A percentile compares a stretch with the other conserved stretches of the same genome.
These are phyloP conservation scores for Oryza officinalis DNA, from an alignment of 176 grass and related monocot genomes.

Conservation along the genomic window DNA sequence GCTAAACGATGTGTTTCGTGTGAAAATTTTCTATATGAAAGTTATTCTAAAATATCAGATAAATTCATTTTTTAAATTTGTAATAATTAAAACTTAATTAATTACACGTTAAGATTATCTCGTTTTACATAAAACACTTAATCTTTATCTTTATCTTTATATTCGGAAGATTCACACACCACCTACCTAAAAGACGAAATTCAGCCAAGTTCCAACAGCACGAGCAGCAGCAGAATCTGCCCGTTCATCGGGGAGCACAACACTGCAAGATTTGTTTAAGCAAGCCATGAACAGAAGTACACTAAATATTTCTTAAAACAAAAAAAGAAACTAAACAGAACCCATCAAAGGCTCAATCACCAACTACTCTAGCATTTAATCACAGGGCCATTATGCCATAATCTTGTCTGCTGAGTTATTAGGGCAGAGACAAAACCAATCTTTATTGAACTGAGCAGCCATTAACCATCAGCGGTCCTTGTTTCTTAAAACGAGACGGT, in stretches of 20 bases:
- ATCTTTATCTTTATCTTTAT: too few relatives aligned
- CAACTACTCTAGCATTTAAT: constrained; percentile 28
- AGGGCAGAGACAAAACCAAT: neutral
- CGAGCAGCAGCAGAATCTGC: constrained; percentile 30
- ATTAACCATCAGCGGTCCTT: neutral
- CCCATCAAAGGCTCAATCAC: constrained; percentile 16
- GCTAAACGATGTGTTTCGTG: too few relatives aligned
- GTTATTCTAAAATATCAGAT: too few relatives aligned
- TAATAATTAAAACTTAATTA: too few relatives aligned
- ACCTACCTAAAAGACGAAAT: neutral
- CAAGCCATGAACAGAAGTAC: constrained; percentile 16
- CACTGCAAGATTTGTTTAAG: constrained; percentile 21
- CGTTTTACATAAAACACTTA: too few relatives aligned
- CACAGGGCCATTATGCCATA: constrained; percentile 25
- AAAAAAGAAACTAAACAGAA: neutral
- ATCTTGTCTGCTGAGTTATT: constrained; percentile 15
- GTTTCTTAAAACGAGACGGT: neutral
- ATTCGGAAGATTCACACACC: too few relatives aligned
- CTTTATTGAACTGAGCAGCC: neutral
- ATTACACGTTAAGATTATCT: too few relatives aligned
- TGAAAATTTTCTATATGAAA: too few relatives aligned
- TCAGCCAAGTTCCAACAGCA: neutral
- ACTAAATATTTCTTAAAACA: neutral
- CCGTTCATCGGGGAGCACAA: neutral
- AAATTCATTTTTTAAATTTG: too few relatives aligned